Conservation (phyloP, 2,329 filamentous ascomycete species). For the Penicillium sp. region DNA sequence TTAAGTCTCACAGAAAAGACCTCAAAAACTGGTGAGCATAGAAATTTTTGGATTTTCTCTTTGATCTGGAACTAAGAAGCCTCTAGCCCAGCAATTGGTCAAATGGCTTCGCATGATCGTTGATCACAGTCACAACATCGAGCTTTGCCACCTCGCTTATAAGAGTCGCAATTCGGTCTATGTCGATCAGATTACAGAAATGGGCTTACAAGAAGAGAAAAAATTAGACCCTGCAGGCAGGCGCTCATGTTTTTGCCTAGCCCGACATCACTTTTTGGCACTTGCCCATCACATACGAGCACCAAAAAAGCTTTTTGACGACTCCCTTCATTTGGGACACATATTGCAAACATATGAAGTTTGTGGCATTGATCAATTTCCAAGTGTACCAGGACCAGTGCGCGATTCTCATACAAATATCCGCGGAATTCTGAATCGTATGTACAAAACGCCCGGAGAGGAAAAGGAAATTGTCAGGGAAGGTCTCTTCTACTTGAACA, state of each 20-base stretch:
- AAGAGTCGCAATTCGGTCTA: conserved; percentile 10
- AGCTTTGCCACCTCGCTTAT: conserved; percentile 18
- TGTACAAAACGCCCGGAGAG: conserved; percentile 20
- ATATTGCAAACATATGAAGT: conserved; percentile 31
- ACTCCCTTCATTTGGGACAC: conserved; percentile 29
- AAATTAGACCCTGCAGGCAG: neutral
- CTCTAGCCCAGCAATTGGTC: conserved; percentile 1
- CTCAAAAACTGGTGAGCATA: conserved; percentile 8
- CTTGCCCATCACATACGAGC: conserved; percentile 48
- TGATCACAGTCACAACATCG: conserved; percentile 4
- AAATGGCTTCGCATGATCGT: conserved; percentile 2
- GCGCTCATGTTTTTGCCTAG: conserved; percentile 27
- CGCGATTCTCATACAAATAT: conserved; percentile 22
- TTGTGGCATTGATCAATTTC: conserved; percentile 25
- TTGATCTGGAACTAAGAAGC: neutral
- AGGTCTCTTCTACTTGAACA: conserved; percentile 32
- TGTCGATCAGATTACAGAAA: conserved; percentile 2
- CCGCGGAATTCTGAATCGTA: conserved; percentile 26
- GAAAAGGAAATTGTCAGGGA: conserved; percentile 16
- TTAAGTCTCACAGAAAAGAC: conserved; percentile 4
- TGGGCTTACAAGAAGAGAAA: conserved; percentile 4
- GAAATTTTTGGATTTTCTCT: neutral
- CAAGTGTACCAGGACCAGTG: conserved; percentile 16
- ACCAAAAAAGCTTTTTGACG: conserved; percentile 40
- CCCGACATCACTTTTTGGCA: conserved; percentile 49